A percentile compares a stretch with the other conserved stretches of the same genome.
Conservation (phyloP, 116 monocot species). For the Posidonia oceanica region DNA sequence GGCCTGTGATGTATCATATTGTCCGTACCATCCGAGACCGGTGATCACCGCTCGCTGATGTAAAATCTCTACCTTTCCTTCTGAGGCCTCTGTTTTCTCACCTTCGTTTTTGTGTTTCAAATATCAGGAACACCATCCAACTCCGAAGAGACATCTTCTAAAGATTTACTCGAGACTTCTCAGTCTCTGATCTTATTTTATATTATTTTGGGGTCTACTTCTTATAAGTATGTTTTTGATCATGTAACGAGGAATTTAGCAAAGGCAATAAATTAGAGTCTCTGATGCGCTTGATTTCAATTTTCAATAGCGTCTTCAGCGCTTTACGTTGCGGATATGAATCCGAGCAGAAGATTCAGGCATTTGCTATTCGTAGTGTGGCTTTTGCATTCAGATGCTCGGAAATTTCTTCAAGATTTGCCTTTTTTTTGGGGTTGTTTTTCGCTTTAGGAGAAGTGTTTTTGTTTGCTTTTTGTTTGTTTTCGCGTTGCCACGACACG, state of each 20-base stretch:
- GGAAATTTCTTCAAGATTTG: neutral
- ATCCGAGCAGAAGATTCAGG: conserved; percentile 35
- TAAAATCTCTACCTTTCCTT: neutral
- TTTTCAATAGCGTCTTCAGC: conserved; percentile 36
- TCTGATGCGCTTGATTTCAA: conserved; percentile 6
- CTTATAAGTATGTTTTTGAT: neutral
- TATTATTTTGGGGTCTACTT: too few species aligned
- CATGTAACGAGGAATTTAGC: neutral
- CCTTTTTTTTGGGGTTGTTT: too few species aligned
- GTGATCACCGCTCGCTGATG: neutral
- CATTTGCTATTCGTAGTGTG: neutral
- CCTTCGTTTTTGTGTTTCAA: neutral
- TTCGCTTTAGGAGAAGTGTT: too few species aligned
- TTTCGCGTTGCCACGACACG: too few species aligned
- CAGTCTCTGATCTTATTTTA: neutral
- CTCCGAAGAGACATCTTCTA: neutral
- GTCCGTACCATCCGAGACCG: neutral
- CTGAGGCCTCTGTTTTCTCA: neutral
- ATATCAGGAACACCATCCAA: neutral
- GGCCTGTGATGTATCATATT: neutral
- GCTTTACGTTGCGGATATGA: conserved; percentile 56
- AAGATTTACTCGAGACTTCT: neutral
- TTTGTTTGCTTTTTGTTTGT: too few species aligned
- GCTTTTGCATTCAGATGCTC: neutral
- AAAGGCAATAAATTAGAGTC: neutral